Evolutionary conservation across 2,329 filamentous ascomycete genomes (phyloP), one percentile per base, ranked within the genome.

Genomic region (Orbilia blumenaviensis): DNA sequence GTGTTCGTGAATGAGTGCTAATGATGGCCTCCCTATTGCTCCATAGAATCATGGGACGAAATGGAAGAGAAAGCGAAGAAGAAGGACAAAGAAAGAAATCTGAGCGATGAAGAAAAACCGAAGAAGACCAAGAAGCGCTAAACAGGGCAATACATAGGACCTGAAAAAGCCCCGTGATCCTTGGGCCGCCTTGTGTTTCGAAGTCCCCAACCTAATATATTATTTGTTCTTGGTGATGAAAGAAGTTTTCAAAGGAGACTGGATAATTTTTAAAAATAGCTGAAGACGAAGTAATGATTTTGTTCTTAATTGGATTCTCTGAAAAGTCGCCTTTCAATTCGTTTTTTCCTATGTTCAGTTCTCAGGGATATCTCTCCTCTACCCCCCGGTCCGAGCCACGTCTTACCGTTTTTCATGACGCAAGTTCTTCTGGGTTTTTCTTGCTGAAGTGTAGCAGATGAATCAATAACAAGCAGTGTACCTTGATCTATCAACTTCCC

Each of bases 31-130:
- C 12, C 21, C 29, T 25, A 41, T 21, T 61, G 54, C 36, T 27
- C 50, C 66, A 78, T 74, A 80, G 91, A 97, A 82, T 92, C 96
- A 81, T 97, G 94, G 94, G 94, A 98, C 82, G 93, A 96, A 83
- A 83, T 97, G 73, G 94, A 97, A 85, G 90, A 90, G 83, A 97
- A 97, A 86, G 94, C 88, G 0, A 87, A 86, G 80, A 86, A 84
- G 82, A 89, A 89, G 82, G 88, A 90, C 80, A 84, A 85, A 77
- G 88, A 90, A 78, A 83, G 83, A 58, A 84, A 84, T 1, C 85
- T 87, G 21, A 87, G 88, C 58, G 86, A 88, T 62, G 88, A 89
- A 54, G 71, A 69, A 32, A 84, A 82, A 50, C 84, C 91, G 2
- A 92, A 90, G 84, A 66, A 66, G n/a, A 21, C 29, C 14, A 75